Base-by-base conservation (phyloP, 1,284 basidiomycete species). In the Polyporus tsugae region DNA sequence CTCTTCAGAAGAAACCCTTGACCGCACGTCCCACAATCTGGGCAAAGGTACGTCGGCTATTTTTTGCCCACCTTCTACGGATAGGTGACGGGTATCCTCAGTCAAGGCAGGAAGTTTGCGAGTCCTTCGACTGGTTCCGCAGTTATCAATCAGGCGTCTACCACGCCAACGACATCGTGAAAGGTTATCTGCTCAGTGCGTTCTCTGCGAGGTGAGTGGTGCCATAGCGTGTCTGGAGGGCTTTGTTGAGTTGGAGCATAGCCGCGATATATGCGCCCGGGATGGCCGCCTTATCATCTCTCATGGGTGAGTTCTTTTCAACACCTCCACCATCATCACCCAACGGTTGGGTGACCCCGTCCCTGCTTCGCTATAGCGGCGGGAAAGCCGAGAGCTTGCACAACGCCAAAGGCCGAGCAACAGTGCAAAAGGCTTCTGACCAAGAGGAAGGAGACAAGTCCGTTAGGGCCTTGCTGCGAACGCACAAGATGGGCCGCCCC, bases 91-190 rank as follows among this genome's bases (percentile, higher is more conserved):
- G 22, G 58, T 38, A 6, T 38, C 22, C 52, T 19, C 69, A 94
- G 93, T 90, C 91, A 33, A 87, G 92, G 55, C 92, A 94, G 80
- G 92, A 94, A 78, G 83, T 94, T 2, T 94, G 93, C 79, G 92
- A 94, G 77, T 85, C 89, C 1, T 87, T 90, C 58, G 86, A 89
- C 25, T 90, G 87, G 85, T 94, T 94, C 78, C 85, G 90, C 52
- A 88, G 86, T 71, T 94, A 92, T 75, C 93, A 94, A 78, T 82
- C 91, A 13, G 92, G 92, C 5, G 92, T 94, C 4, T 94, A 94
- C 77, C 87, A 83, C 65, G 78, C 79, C 38, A 82, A 88, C n/a
- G 85, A 87, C 66, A 78, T 86, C 35, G 91, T 86, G 10, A 89
- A 87, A 76, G 92, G 92, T 2, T 94, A 94, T 75, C 83, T 94